phyloP scores from a whole-genome alignment of 495 filamentous ascomycete species.

The Penicillium robsamsonii region DNA sequence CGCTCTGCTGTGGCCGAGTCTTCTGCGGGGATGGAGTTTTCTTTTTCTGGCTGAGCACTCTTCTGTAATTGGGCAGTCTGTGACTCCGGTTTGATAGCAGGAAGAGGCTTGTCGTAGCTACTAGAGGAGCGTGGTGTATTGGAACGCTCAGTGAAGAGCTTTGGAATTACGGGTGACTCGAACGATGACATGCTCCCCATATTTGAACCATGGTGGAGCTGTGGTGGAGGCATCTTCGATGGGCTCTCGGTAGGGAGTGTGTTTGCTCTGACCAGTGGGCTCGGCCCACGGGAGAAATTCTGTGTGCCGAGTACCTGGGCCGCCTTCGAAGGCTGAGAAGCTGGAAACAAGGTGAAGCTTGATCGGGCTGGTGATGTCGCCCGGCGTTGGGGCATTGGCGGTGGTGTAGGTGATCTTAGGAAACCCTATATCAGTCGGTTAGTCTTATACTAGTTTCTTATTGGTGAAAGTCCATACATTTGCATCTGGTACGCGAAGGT shows the following conservation, averaged over 20 bases:
- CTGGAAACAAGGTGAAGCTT: slow-evolving; percentile 63
- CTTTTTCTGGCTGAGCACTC: not conserved
- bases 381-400: slow-evolving; percentile 40
- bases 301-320: slow-evolving; percentile 35
- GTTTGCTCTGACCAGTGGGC: slow-evolving; percentile 55
- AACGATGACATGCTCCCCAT: slow-evolving; percentile 17
- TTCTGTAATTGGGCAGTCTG: not conserved
- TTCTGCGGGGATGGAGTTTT: not conserved
- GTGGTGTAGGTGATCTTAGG: slow-evolving; percentile 18
- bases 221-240: slow-evolving; percentile 2
- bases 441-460: not conserved
- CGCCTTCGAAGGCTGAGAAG: slow-evolving; percentile 42
- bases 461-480: slow-evolving; percentile 24
- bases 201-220: slow-evolving; percentile 11
- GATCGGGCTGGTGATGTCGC: slow-evolving; percentile 59
- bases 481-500: slow-evolving; percentile 50
- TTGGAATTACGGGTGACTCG: slow-evolving; percentile 14
- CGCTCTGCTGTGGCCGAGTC: not conserved
- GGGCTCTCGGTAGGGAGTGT: slow-evolving; percentile 52
- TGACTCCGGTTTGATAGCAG: slow-evolving; percentile 20
- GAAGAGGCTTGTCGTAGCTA: slow-evolving; percentile 25
- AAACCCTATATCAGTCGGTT: slow-evolving; percentile 17
- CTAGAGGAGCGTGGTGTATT: slow-evolving; percentile 22
- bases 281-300: slow-evolving; percentile 39
- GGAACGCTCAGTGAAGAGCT: slow-evolving; percentile 11